These are phyloP conservation scores for Arthrobotrys sphaeroides DNA, from an alignment of 2,329 filamentous ascomycete genomes.

Conservation along the genomic window DNA sequence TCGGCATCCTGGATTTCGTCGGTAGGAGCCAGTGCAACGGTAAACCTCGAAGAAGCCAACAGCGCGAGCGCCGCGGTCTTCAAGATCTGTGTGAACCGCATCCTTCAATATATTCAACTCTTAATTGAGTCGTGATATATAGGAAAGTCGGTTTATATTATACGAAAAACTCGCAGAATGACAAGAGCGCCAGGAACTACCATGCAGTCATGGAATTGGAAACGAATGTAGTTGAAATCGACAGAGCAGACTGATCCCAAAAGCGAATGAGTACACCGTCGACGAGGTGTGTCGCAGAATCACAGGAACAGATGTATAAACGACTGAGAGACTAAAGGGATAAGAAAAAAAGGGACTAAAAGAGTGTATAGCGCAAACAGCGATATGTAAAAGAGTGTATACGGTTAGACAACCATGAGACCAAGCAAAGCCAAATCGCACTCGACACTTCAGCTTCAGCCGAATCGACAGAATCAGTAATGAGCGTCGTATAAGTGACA, in stretches of 20 bases:
- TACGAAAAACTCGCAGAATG: neutral
- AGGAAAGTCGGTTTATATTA: neutral
- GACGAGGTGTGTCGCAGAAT: neutral
- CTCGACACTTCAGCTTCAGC: conserved; percentile 1
- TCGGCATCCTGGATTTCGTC: conserved; percentile 59
- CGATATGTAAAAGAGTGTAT: conserved; percentile 6
- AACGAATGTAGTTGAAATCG: neutral
- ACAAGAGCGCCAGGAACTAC: neutral
- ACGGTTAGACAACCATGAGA: conserved; percentile 3
- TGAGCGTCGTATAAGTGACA: neutral
- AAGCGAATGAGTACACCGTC: neutral
- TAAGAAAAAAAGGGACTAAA: neutral
- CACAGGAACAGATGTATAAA: neutral
- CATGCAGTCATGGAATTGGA: neutral
- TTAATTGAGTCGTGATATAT: no score
- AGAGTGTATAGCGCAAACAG: neutral
- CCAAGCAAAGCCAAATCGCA: neutral
- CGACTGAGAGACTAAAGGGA: neutral
- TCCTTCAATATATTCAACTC: no score
- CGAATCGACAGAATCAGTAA: conserved; percentile 5
- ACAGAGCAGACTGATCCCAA: neutral
- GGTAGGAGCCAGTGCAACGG: conserved; percentile 49
- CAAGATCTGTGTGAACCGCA: conserved; percentile 5
- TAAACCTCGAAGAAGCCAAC: neutral
- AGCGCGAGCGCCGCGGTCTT: neutral